phyloP scores from a whole-genome alignment of 345 rosid species.

The Eucalyptus urophylla region DNA sequence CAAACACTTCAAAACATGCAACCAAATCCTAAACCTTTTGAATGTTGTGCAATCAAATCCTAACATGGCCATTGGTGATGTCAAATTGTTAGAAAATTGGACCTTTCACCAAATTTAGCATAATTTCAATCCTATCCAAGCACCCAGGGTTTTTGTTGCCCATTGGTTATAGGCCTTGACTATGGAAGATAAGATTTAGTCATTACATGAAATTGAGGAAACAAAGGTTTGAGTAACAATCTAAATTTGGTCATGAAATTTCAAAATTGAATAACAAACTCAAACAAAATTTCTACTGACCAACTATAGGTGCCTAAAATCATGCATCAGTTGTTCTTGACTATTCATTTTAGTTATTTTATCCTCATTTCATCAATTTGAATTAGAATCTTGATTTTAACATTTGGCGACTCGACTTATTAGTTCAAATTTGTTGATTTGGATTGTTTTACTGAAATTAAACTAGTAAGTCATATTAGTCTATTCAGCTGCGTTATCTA shows the following conservation, averaged over 20 bases:
- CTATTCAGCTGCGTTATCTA: not conserved
- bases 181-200: not conserved
- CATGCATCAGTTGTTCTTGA: not conserved
- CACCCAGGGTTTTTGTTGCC: not conserved
- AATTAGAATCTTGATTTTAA: not conserved
- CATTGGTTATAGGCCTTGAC: not conserved
- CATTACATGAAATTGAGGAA: not conserved
- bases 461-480: not conserved
- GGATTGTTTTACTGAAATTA: not conserved
- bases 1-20: not conserved
- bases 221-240: not conserved
- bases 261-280: not conserved
- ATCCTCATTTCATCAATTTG: not conserved
- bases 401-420: not conserved
- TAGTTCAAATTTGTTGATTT: not conserved
- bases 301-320: not conserved
- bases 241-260: not conserved
- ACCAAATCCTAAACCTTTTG: not conserved
- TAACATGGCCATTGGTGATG: not conserved
- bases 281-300: not conserved
- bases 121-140: not conserved
- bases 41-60: not conserved
- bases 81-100: not conserved
- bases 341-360: not conserved
- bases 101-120: not conserved